Base-by-base conservation (phyloP, 345 rosid genomes). In the Salix arbutifolia region DNA sequence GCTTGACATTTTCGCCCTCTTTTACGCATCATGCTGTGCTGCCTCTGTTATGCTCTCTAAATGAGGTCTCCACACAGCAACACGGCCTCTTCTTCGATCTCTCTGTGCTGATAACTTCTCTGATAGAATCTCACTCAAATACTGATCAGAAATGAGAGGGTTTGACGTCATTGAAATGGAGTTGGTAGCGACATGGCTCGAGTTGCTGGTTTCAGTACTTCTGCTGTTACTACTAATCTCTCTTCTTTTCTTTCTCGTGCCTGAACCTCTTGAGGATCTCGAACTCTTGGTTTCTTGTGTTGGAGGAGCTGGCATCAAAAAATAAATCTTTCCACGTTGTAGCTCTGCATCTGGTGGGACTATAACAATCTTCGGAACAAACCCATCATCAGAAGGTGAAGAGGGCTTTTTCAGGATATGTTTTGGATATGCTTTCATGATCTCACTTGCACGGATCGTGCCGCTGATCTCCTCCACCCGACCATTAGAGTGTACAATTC, bases 271-370 rank as follows among this genome's bases (percentile, higher is more conserved):
- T 10, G 78, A 64, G 3, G 87, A 77, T 72, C 78, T 80, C 67
- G 77, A 73, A 53, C 77, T 79, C 78, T 79, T 81, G 18, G 70
- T 23, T 31, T 82, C 80, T 10, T 85, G 79, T 28, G 78, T 46
- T 10, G 86, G 79, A 21, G 89, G 88, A 19, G 80, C 84, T 0
- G 97, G 98, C 86, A 92, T 87, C 78, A 96, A 96, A 79, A 96
- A 96, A 69, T 96, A 96, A 75, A 96, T 92, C 88, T 93, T 93
- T 38, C 99, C 99, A 17, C 97, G 94, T 75, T 87, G 96, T 67
- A 96, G 97, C 77, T 91, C 91, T 1, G 98, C 98, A 8, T 96
- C 99, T 0, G 97, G 96, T 16, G 99, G 96, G 30, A 96, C 94
- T 26, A 93, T 19, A 23, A 93, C 94, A 84, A 96, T 96, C 84